These are phyloP conservation scores for Alternaria triticina DNA, from an alignment of 2,329 filamentous ascomycete species.

Conservation along the genomic window DNA sequence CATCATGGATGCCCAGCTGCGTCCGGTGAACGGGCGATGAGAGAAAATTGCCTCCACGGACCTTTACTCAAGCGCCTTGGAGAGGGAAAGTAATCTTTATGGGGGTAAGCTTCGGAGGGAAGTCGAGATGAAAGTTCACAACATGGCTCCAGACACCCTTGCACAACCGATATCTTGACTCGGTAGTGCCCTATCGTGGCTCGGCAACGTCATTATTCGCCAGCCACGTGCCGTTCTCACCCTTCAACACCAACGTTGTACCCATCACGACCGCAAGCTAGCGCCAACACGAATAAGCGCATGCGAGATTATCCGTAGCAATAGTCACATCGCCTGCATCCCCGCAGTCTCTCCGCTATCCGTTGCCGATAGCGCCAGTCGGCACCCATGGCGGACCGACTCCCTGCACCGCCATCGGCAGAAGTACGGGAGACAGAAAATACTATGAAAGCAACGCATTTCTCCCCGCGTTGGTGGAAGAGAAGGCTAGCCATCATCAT, in stretches of 20 bases:
- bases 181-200: background rate
- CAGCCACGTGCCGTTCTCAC: constrained; percentile 1
- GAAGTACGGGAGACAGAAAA: constrained; percentile 1
- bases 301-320: background rate
- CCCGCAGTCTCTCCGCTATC: constrained; percentile 11
- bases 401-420: constrained; percentile 5
- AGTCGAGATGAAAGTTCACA: background rate
- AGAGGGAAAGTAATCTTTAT: background rate
- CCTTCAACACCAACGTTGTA: constrained; percentile 9
- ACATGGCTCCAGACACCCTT: background rate
- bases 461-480: constrained; percentile 24
- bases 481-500: constrained; percentile 22
- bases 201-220: constrained; percentile 11
- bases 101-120: background rate
- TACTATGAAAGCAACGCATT: constrained; percentile 10
- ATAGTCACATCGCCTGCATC: constrained; percentile 3
- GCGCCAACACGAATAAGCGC: constrained; percentile 2
- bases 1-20: background rate
- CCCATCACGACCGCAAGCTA: constrained; percentile 8
- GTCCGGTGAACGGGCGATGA: background rate
- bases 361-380: constrained; percentile 1
- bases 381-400: constrained; percentile 18
- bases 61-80: background rate
- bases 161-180: background rate
- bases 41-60: background rate